These are phyloP conservation scores for Taphrina populina DNA, from an alignment of 1,139 yeast genomes.

Conservation along the genomic window DNA sequence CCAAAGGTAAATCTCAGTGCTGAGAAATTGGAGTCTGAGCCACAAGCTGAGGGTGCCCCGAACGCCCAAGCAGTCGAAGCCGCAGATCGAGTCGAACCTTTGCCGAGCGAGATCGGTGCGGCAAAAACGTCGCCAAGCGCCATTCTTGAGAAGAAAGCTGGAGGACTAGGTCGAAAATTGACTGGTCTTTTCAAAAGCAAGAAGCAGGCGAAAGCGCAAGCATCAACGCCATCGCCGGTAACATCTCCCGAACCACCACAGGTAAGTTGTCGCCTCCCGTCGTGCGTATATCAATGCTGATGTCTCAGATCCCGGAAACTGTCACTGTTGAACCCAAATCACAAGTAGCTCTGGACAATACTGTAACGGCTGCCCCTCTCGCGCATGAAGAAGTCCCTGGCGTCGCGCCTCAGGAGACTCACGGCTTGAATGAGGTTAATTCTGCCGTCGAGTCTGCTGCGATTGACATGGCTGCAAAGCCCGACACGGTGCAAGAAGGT, in stretches of 20 bases:
- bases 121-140: no score
- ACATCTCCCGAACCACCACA: conserved; percentile 12
- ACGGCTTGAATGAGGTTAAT: no score
- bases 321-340: neutral
- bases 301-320: conserved; percentile 5
- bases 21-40: no score
- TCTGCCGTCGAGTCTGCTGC: no score
- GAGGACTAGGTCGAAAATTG: conserved; percentile 3
- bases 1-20: no score
- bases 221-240: neutral
- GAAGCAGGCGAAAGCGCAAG: neutral
- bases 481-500: no score
- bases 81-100: neutral
- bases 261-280: neutral
- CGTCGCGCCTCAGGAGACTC: no score
- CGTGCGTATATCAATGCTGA: neutral
- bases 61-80: neutral
- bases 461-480: no score
- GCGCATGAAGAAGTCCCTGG: no score
- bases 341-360: no score
- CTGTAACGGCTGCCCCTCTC: no score
- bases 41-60: neutral
- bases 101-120: no score
- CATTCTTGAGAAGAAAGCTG: conserved; percentile 4
- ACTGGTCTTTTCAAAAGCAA: conserved; percentile 7